A percentile compares a stretch with the other conserved stretches of the same genome.
phyloP scores from a whole-genome alignment of 805 yeast species.

The Lachancea kluyveri region DNA sequence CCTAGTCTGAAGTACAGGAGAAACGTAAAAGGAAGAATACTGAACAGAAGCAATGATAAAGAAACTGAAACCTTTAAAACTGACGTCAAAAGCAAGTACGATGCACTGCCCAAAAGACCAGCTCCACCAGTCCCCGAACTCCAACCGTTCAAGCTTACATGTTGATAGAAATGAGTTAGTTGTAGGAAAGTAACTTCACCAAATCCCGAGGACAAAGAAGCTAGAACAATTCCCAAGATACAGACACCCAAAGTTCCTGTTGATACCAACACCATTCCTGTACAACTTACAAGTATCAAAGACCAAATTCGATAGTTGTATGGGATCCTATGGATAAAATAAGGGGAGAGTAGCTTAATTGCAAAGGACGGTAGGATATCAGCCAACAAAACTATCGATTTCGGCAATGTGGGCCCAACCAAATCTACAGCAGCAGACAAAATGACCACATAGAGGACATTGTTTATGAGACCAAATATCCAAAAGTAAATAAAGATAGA shows the following conservation, averaged over 20 bases:
- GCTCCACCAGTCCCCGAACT: slow-evolving; percentile 97
- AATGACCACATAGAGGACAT: slow-evolving; percentile 85
- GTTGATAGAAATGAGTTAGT: slow-evolving; percentile 69
- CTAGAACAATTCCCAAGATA: slow-evolving; percentile 66
- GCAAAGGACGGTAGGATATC: slow-evolving; percentile 81
- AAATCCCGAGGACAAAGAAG: slow-evolving; percentile 79
- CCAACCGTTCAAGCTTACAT: slow-evolving; percentile 71
- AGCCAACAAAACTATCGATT: slow-evolving; percentile 76
- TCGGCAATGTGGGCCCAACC: slow-evolving; percentile 79
- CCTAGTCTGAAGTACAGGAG: slow-evolving; percentile 32
- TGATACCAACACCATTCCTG: slow-evolving; percentile 67
- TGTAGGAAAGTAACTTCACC: slow-evolving; percentile 90
- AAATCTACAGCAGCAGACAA: slow-evolving; percentile 88
- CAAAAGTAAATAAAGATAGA: slow-evolving; percentile 53
- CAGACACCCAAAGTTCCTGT: slow-evolving; percentile 34
- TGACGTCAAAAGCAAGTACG: slow-evolving; percentile 67
- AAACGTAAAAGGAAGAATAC: slow-evolving; percentile 50
- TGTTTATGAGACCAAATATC: slow-evolving; percentile 81
- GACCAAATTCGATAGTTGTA: slow-evolving; percentile 48
- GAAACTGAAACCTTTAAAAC: slow-evolving; percentile 51
- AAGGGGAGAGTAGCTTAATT: slow-evolving; percentile 70
- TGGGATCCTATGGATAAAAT: slow-evolving; percentile 61
- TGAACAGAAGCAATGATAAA: slow-evolving; percentile 50
- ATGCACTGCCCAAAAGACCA: slow-evolving; percentile 76
- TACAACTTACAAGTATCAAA: slow-evolving; percentile 51